These are phyloP conservation scores for Neofusicoccum kwambonambiense DNA, from an alignment of 2,329 filamentous ascomycete genomes.

Conservation along the genomic window DNA sequence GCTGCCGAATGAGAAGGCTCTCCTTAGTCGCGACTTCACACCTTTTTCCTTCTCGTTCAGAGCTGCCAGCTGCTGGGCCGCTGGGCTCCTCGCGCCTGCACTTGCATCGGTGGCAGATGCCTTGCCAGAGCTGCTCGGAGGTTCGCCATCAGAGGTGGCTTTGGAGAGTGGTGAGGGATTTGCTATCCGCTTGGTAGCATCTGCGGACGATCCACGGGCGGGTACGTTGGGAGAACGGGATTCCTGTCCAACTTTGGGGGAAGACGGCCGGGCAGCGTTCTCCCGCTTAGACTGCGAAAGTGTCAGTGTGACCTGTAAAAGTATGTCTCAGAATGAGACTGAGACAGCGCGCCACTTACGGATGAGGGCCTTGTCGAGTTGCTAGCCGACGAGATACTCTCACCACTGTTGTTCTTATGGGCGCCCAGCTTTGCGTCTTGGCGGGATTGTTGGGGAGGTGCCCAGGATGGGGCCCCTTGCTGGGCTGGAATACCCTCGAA, in stretches of 20 bases:
- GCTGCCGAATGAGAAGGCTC: conserved; percentile 96
- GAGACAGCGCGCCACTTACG: conserved; percentile 25
- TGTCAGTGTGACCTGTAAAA: not conserved
- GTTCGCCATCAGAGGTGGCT: conserved; percentile 38
- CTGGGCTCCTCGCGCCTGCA: conserved; percentile 58
- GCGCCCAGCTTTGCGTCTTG: conserved; percentile 33
- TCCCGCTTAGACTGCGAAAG: conserved; percentile 13
- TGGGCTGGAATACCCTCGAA: conserved; percentile 43
- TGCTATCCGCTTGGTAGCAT: conserved; percentile 41
- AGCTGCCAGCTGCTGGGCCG: conserved; percentile 81
- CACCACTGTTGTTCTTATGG: conserved; percentile 35
- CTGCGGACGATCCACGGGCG: conserved; percentile 35
- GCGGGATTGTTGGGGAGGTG: conserved; percentile 23
- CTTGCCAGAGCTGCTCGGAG: conserved; percentile 18
- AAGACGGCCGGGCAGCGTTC: conserved; percentile 6
- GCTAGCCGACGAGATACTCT: conserved; percentile 34
- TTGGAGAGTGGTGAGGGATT: conserved; percentile 50
- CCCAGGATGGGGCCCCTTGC: conserved; percentile 20
- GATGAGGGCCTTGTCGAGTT: conserved; percentile 32
- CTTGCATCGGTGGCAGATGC: conserved; percentile 14
- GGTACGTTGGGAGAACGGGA: conserved; percentile 26
- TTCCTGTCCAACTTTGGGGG: conserved; percentile 9
- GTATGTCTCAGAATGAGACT: not conserved
- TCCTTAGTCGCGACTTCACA: conserved; percentile 81
- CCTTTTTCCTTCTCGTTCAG: conserved; percentile 81